A percentile compares a stretch with the other conserved stretches of the same genome.
Evolutionary conservation across 345 rosid species (phyloP).

Genomic region (Hirschfeldia incana): DNA sequence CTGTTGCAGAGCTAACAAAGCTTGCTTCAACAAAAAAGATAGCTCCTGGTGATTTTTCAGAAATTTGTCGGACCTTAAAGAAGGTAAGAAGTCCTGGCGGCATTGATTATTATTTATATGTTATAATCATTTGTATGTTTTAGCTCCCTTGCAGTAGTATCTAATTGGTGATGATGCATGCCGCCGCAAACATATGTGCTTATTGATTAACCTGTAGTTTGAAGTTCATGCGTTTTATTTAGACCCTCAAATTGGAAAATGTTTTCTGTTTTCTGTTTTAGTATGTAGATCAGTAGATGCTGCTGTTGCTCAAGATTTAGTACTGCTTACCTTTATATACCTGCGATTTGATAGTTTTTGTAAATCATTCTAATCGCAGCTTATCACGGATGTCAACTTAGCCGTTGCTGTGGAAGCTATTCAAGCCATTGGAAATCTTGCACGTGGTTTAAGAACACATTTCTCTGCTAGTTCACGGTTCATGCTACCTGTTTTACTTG

Average conservation of each 20-base stretch:
- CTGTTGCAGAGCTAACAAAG: slow-evolving; percentile 89
- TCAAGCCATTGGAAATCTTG: slow-evolving; percentile 96
- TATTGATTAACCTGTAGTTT: slow-evolving; percentile 16
- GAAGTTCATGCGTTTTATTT: slow-evolving; percentile 7
- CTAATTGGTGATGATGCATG: slow-evolving; percentile 18
- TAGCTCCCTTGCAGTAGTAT: background rate
- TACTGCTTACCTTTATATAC: slow-evolving; percentile 6
- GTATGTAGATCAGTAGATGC: background rate
- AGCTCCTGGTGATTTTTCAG: slow-evolving; percentile 92
- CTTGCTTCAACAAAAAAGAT: slow-evolving; percentile 93
- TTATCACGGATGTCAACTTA: slow-evolving; percentile 88
- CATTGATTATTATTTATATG: slow-evolving; percentile 1
- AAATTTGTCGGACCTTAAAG: slow-evolving; percentile 87
- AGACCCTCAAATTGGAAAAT: background rate
- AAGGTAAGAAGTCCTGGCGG: slow-evolving; percentile 56
- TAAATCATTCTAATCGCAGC: slow-evolving; percentile 55
- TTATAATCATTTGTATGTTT: slow-evolving; percentile 17
- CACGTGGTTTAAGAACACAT: slow-evolving; percentile 85
- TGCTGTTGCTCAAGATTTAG: background rate
- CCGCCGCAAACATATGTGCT: slow-evolving; percentile 22
- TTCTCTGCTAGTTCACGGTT: slow-evolving; percentile 90
- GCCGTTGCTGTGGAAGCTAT: slow-evolving; percentile 98
- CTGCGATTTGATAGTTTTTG: background rate
- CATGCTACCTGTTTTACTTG: slow-evolving; percentile 82
- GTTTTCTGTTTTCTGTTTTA: slow-evolving; percentile 1